These are phyloP conservation scores for Gnetum montanum DNA, from an alignment of 75 land plant genomes.

Conservation along the genomic window DNA sequence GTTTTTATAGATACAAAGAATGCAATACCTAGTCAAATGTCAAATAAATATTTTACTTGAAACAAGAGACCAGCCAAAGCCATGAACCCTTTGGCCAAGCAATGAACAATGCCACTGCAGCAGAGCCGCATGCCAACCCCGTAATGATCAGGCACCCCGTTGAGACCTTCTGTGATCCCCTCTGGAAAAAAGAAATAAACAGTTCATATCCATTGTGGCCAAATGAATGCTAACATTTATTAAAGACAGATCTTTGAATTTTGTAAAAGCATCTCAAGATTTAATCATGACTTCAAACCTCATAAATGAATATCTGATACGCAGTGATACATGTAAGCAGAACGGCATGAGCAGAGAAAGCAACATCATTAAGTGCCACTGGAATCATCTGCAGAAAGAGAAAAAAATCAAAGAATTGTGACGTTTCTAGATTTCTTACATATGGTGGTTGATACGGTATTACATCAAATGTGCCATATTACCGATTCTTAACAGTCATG, in stretches of 20 bases:
- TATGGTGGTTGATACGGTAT: too few species aligned
- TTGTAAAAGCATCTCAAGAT: too few species aligned
- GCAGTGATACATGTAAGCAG: conserved; percentile 57
- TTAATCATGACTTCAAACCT: conserved; percentile 35
- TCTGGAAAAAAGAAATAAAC: conserved; percentile 34
- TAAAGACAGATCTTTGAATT: too few species aligned
- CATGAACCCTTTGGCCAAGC: conserved; percentile 68
- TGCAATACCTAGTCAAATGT: conserved; percentile 1
- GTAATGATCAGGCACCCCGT: conserved; percentile 41
- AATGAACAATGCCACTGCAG: conserved; percentile 51
- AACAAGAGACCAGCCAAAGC: conserved; percentile 77
- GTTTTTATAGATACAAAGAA: too few species aligned
- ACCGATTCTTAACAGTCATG: too few species aligned
- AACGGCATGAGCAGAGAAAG: conserved; percentile 93
- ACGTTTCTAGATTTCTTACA: too few species aligned
- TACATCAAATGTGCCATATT: too few species aligned
- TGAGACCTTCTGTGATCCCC: conserved; percentile 75
- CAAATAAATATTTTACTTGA: conserved; percentile 53
- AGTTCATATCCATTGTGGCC: too few species aligned
- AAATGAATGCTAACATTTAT: too few species aligned
- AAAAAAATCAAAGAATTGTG: too few species aligned
- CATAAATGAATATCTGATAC: conserved; percentile 62
- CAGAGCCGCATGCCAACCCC: conserved; percentile 44
- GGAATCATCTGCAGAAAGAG: conserved; percentile 76
- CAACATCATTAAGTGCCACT: conserved; percentile 93